Percentiles rank a stretch among this genome's conserved stretches.
Evolutionary conservation across 179 eudicot species (phyloP).

Genomic region (Silene coronaria): DNA sequence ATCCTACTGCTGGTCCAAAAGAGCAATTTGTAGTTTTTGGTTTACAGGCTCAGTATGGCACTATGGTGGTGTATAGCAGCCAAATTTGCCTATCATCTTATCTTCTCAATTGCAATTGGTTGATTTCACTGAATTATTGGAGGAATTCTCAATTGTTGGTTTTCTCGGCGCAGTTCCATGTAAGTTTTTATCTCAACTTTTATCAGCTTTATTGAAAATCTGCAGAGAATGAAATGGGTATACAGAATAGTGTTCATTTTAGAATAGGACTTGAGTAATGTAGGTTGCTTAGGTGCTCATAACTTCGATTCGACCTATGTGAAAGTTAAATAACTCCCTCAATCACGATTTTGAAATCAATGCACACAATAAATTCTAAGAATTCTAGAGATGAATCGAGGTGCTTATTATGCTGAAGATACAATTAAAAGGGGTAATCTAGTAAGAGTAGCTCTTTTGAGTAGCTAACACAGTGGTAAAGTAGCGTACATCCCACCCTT

Average conservation of each 20-base stretch:
- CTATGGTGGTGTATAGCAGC: constrained; percentile 11
- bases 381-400: background rate
- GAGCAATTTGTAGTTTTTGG: constrained; percentile 18
- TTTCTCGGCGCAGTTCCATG: constrained; percentile 4
- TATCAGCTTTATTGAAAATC: background rate
- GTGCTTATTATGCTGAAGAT: background rate
- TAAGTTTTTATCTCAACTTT: constrained; percentile 1
- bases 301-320: too few relatives aligned
- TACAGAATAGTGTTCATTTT: background rate
- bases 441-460: too few relatives aligned
- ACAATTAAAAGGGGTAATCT: too few relatives aligned
- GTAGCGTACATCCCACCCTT: background rate
- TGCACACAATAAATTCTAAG: background rate
- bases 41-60: background rate
- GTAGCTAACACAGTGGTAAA: too few relatives aligned
- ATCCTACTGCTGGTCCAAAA: constrained; percentile 15
- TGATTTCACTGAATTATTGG: background rate
- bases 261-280: background rate
- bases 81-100: constrained; percentile 4
- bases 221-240: background rate
- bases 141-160: background rate
- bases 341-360: background rate
- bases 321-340: background rate
- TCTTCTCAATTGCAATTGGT: background rate
- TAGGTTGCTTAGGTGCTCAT: background rate